Conservation (phyloP, 78 protist genomes). For the Salpingoeca rosetta region DNA sequence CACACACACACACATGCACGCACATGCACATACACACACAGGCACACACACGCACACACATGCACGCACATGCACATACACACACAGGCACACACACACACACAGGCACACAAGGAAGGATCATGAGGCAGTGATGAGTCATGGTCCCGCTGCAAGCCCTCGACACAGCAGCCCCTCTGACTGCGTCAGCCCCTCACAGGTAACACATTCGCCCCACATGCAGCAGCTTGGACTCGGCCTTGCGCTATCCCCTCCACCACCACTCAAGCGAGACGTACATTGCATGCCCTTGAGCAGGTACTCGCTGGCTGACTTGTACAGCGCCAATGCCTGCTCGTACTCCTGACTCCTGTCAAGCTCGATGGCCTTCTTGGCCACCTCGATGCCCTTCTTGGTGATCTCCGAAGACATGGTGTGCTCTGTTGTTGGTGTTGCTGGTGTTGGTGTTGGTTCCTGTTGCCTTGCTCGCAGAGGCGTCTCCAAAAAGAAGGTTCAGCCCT, state of each 20-base stretch:
- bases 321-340: neutral
- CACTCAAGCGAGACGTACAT: neutral
- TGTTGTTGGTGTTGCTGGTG: no score
- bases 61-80: neutral
- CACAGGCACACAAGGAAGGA: neutral
- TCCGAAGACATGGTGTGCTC: neutral
- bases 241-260: neutral
- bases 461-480: no score
- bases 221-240: neutral
- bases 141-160: neutral
- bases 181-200: neutral
- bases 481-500: no score
- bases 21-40: neutral
- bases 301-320: neutral
- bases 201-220: neutral
- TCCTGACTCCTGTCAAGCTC: neutral
- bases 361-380: neutral
- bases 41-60: neutral
- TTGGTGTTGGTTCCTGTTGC: no score
- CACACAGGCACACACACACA: constrained; percentile 1
- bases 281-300: neutral
- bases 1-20: neutral
- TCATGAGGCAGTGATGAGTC: neutral
- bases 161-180: neutral
- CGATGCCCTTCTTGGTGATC: neutral